Base-by-base conservation (phyloP, 306 rosid species). In the Lablab purpureus region DNA sequence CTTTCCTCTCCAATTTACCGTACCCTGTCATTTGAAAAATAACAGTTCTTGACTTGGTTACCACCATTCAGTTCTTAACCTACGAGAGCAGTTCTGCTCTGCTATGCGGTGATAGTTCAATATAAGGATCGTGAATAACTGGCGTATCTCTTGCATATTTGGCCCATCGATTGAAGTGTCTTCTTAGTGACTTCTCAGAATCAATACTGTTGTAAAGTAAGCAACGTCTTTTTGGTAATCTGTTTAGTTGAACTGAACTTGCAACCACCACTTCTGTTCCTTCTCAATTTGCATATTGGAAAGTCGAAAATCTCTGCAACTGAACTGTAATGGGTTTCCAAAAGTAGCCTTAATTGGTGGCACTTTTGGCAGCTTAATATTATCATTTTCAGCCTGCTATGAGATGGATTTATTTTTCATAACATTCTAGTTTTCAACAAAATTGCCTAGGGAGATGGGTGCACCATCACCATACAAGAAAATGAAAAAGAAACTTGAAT, bases 291-390 rank as follows among this genome's bases (percentile, higher is more conserved):
- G 46, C 46, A 41, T 4, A 11, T 10, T 41, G 46, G 13, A 41
- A 41, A 41, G 46, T 41, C 2, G 46, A 13, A 41, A 41, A 41
- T 41, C 13, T 41, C 46, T 10, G 4, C 14, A 41, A 41, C 14
- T 41, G 2, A 41, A 8, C 46, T 41, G 1, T 10, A 41, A 10
- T 41, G 46, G 13, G 3, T 11, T 41, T 10, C 46, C 14, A 41
- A 41, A 2, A 41, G 46, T 41, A 41, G 3, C 46, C 46, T 10
- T 41, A 41, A 41, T 54, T 18, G 54, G 34, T 12, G 3, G 28
- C 74, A 65, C 27, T 23, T 9, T 37, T 65, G 30, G 67, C 74
- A 15, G 37, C 54, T 25, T 77, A 2, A 64, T 63, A 32, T 49
- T 65, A n/a, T 36, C 21, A 8, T 4, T 40, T 27, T 45, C 10